Base-by-base conservation (phyloP, 768 basidiomycete species). In the Lentinula aciculospora region DNA sequence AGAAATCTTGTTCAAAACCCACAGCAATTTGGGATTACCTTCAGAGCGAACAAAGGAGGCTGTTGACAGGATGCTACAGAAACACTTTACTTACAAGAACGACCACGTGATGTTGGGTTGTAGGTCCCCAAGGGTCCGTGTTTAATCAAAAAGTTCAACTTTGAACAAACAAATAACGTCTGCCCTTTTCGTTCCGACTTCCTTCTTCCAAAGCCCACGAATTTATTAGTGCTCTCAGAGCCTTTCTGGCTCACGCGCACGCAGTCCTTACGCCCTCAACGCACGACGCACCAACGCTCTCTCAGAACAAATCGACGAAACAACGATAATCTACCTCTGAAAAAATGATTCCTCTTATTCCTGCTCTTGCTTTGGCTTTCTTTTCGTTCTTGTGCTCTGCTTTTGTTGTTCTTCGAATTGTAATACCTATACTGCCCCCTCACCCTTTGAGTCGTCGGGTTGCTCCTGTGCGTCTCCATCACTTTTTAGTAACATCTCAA, bases 351-450 rank as follows among this genome's bases (percentile, higher is more conserved):
- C 83, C 87, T 54, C 80, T 89, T 68, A 71, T 85, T 69, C 82
- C 83, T 40, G 76, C 85, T 54, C 74, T 91, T 65, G 78, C 78
- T 47, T 81, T 90, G 65, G 81, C 82, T 70, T 79, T 90, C 67
- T 58, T 87, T 64, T 89, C 89, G 55, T 87, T 90, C 74, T 68
- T 83, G 66, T 80, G 79, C 67, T 89, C 89, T 46, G 84, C 79
- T 66, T 89, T 88, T 66, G 79, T 89, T 65, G 81, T 91, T 71
- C 81, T 89, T 66, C 85, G 85, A 68, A 85, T 88, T 68, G 67
- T 89, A 65, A 76, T 89, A 67, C 86, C 89, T 59, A 84, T 89
- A 68, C 68, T 91, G 57, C 88, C 88, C 27, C 86, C 87, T 53
- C 80, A 83, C 63, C 84, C 86, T 27, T 74, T 89, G 68, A 88